These are phyloP conservation scores for Phaeotremella fagi DNA, from an alignment of 768 basidiomycete genomes.

Conservation along the genomic window DNA sequence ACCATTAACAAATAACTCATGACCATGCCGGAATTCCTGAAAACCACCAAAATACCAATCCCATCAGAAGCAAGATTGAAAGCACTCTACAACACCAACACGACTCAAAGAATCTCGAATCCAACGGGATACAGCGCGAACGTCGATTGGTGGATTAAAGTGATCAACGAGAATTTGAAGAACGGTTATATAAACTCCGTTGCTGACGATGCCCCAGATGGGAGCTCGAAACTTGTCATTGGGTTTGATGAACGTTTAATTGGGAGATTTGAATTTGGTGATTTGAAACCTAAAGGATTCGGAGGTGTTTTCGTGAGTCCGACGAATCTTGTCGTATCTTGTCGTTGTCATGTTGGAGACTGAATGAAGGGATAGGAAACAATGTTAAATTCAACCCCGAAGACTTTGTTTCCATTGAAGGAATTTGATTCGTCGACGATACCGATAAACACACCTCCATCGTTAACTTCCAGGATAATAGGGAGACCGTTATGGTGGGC, in stretches of 20 bases:
- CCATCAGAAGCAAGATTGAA: conserved; percentile 41
- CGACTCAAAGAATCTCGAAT: conserved; percentile 76
- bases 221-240: conserved; percentile 17
- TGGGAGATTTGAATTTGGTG: conserved; percentile 28
- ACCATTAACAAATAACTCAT: no score
- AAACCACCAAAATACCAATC: conserved; percentile 18
- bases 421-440: conserved; percentile 33
- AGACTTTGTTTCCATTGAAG: conserved; percentile 27
- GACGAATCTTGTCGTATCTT: no score
- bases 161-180: conserved; percentile 31
- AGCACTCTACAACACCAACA: conserved; percentile 80
- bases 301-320: conserved; percentile 44
- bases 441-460: conserved; percentile 37
- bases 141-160: conserved; percentile 71
- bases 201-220: conserved; percentile 35
- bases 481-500: conserved; percentile 48
- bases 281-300: conserved; percentile 38
- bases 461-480: conserved; percentile 32
- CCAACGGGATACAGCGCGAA: conserved; percentile 74
- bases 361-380: conserved; percentile 22
- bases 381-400: conserved; percentile 12
- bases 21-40: conserved; percentile 23
- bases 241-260: conserved; percentile 32
- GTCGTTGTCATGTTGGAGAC: neutral
- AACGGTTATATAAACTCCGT: conserved; percentile 31